Percentiles rank a stretch among this genome's conserved stretches.
phyloP scores from a whole-genome alignment of 139 green algal species.

The Tetraselmis chui region DNA sequence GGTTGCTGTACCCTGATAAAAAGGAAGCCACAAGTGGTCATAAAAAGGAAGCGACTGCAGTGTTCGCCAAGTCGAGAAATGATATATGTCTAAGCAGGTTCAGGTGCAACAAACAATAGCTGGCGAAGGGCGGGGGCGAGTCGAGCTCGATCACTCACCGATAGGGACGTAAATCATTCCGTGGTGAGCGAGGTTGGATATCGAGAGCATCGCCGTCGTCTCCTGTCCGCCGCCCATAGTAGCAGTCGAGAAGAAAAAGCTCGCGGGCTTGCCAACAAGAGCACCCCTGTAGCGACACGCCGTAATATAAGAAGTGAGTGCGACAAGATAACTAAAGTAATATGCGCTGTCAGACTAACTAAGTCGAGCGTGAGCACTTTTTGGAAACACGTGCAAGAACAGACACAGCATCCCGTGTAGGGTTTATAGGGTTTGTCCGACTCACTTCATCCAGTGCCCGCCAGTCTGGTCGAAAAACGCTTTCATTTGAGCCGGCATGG shows the following conservation, averaged over 20 bases:
- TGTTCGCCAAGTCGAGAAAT: no score
- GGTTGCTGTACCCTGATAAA: conserved; percentile 21
- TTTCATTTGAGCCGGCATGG: conserved; percentile 65
- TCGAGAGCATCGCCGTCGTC: conserved; percentile 49
- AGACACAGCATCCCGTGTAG: conserved; percentile 16
- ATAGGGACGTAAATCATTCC: conserved; percentile 80
- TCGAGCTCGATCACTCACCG: no score
- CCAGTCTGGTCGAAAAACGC: conserved; percentile 72
- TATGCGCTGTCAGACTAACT: background rate
- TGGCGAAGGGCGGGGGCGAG: conserved; percentile 26
- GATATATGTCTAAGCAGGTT: background rate
- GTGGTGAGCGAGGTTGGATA: conserved; percentile 71
- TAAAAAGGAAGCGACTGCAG: no score
- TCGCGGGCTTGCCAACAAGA: conserved; percentile 60
- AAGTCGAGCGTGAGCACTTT: conserved; percentile 4
- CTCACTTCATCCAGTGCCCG: conserved; percentile 43
- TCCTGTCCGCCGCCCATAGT: conserved; percentile 73
- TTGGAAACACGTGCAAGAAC: conserved; percentile 17
- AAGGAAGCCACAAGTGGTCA: conserved; percentile 29
- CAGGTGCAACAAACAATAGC: background rate
- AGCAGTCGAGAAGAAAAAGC: conserved; percentile 44
- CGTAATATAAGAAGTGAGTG: background rate
- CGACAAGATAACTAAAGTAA: conserved; percentile 2
- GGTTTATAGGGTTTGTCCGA: conserved; percentile 8
- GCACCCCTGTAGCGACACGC: conserved; percentile 11